Evolutionary conservation across 495 filamentous ascomycete species (phyloP), one percentile per base, ranked within the genome.

Genomic region (Penicillium roqueforti): DNA sequence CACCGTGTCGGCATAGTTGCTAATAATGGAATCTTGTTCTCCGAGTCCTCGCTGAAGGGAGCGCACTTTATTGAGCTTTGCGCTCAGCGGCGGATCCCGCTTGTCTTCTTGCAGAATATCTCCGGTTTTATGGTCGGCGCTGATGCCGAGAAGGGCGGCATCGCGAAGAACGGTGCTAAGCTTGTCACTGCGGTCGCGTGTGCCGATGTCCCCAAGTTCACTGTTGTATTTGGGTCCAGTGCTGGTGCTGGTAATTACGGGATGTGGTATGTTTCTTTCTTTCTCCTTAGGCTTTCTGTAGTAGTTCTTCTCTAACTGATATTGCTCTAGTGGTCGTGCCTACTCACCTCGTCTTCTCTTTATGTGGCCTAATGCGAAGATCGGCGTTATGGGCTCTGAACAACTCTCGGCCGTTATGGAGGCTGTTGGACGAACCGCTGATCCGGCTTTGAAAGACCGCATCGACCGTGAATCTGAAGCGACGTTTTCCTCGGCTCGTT

Each of bases 51-150:
- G 3, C 81, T 96, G 43, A 98, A 98, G 70, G 93, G 93, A 10
- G 91, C 93, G 4, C 93, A 98, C 71, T 98, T 98, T 72, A 95
- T 97, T 66, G 89, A 98, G 69, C 84, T 98, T n/a, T 97, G 93
- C 75, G 82, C 84, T 6, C 89, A 97, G 69, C 87, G 95, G 46
- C 80, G 85, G 22, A 89, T 97, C 44, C 92, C 93, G 14, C 76
- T 98, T 0, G 75, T 98, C 28, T 98, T 98, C 70, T 72, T 98
- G 34, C 93, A 98, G 66, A 98, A 98, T 66, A 98, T 98, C 67
- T 86, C 82, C 6, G 93, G 93, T 23, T 98, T 98, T 77, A 98
- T 98, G 93, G 93, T 98, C 11, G 93, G 93, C 25, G 80, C 80
- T 7, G 91, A 95, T 61, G 93, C 92, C 4, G 93, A 98, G 69